Percentiles rank a stretch among this genome's conserved stretches.
Evolutionary conservation across 164 flowering plant genomes (phyloP).

Genomic region (Warburgia ugandensis): DNA sequence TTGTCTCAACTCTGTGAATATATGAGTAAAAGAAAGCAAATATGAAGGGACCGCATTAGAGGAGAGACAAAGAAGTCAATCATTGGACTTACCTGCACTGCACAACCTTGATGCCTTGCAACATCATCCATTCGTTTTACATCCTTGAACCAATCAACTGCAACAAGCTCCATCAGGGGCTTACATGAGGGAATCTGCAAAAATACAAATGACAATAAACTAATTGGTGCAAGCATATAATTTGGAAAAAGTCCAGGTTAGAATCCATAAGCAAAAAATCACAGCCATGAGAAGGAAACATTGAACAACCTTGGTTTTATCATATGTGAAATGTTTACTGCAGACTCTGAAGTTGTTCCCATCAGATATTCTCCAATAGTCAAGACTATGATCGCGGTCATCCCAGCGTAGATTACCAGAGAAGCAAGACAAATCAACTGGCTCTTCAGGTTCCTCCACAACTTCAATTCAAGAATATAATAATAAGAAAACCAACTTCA

Average conservation of each 20-base stretch:
- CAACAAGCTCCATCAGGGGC: conserved; percentile 93
- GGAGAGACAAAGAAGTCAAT: too few relatives aligned
- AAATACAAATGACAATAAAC: too few relatives aligned
- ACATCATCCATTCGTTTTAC: conserved; percentile 97
- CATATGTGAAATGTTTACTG: conserved; percentile 66
- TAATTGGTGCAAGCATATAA: too few relatives aligned
- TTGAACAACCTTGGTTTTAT: conserved; percentile 95
- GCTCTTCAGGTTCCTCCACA: conserved; percentile 57
- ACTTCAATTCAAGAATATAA: conserved; percentile 34
- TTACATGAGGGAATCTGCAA: conserved; percentile 85
- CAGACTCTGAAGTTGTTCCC: conserved; percentile 96
- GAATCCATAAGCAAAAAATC: too few relatives aligned
- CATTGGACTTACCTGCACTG: conserved; percentile 78
- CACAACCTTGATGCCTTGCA: conserved; percentile 90
- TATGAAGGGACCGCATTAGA: too few relatives aligned
- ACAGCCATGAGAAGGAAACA: too few relatives aligned
- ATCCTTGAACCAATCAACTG: conserved; percentile 98
- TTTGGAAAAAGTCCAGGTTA: too few relatives aligned
- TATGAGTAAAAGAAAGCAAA: too few relatives aligned
- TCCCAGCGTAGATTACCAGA: conserved; percentile 72
- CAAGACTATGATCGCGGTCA: conserved; percentile 73
- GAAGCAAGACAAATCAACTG: conserved; percentile 79
- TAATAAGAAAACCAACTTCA: too few relatives aligned
- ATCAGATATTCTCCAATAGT: conserved; percentile 88
- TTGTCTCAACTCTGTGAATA: too few relatives aligned